These are phyloP conservation scores for Modicella reniformis DNA, from an alignment of 371 early-diverging fungal species.

Conservation along the genomic window DNA sequence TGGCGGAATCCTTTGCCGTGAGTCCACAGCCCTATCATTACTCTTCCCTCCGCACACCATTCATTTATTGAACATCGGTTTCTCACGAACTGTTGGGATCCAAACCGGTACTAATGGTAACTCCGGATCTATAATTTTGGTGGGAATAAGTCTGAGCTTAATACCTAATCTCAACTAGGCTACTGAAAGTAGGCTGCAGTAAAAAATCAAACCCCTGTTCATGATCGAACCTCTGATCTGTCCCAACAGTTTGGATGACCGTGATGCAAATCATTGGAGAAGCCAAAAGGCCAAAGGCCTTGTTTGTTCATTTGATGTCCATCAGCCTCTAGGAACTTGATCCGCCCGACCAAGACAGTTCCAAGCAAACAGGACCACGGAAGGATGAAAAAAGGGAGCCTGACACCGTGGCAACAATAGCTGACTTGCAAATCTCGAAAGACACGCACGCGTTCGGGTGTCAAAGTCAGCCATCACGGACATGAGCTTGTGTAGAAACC, in stretches of 20 bases:
- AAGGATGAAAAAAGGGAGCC: neutral
- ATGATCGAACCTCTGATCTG: no score
- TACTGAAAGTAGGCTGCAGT: no score
- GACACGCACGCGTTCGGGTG: no score
- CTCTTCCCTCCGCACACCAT: neutral
- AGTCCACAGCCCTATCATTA: neutral
- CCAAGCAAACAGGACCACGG: neutral
- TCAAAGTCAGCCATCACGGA: conserved; percentile 5
- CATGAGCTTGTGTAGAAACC: neutral
- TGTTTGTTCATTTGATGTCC: neutral
- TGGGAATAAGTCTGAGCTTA: no score
- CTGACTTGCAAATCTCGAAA: neutral
- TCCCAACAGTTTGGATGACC: neutral
- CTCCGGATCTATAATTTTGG: no score
- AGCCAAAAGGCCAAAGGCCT: conserved; percentile 4
- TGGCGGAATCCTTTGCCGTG: neutral
- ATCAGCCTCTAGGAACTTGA: conserved; percentile 23
- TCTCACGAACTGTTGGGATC: neutral
- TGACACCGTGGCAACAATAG: neutral
- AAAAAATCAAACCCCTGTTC: no score
- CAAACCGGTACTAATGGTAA: neutral
- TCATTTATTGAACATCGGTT: neutral
- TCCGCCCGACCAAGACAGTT: conserved; percentile 9
- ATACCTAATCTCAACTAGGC: no score
- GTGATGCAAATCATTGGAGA: neutral